These are phyloP conservation scores for Penicillium nordicum DNA, from an alignment of 2,329 filamentous ascomycete species.

Conservation along the genomic window DNA sequence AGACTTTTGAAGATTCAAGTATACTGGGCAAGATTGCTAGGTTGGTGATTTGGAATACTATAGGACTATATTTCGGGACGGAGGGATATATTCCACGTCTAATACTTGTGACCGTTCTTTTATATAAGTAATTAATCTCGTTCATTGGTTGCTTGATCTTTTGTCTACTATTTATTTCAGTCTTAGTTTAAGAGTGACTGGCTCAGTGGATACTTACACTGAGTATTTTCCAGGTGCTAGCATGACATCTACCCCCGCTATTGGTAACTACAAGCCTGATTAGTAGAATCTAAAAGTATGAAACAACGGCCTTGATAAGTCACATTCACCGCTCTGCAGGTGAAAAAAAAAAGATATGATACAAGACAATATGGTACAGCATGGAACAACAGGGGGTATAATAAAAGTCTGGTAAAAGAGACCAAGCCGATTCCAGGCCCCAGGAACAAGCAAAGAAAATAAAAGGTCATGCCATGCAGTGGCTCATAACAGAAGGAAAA, in stretches of 20 bases:
- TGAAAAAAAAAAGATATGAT: neutral
- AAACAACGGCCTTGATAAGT: neutral
- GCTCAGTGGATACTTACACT: no score
- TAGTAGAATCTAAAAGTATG: neutral
- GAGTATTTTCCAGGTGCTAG: neutral
- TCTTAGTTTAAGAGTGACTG: neutral
- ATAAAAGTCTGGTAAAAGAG: neutral
- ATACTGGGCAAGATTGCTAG: neutral
- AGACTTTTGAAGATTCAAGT: neutral
- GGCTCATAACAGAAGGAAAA: neutral
- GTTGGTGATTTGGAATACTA: neutral
- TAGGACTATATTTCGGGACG: neutral
- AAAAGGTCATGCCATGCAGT: neutral
- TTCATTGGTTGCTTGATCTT: neutral
- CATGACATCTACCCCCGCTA: no score
- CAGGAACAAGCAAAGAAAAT: neutral
- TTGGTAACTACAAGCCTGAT: neutral
- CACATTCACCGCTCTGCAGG: neutral
- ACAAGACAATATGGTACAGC: neutral
- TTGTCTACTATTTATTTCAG: neutral
- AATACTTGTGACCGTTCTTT: neutral
- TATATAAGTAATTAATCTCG: neutral
- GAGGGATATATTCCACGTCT: neutral
- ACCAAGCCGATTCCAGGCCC: neutral
- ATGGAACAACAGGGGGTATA: constrained; percentile 1